Percentiles rank a stretch among this genome's conserved stretches.
phyloP scores from a whole-genome alignment of 1,139 yeast genomes.

The Yamadazyma friedrichii region DNA sequence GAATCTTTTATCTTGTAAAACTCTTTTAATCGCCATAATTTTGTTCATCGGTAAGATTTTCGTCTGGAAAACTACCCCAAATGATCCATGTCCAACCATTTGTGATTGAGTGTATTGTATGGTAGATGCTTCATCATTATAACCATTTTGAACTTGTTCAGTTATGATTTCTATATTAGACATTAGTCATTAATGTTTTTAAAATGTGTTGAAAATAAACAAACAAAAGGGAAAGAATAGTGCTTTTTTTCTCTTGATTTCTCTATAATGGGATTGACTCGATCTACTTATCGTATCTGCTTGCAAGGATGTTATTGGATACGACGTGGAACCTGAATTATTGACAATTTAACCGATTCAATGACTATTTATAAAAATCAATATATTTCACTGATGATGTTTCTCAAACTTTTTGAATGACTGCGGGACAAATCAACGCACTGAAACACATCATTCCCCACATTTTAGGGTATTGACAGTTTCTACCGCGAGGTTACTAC shows the following conservation, averaged over 20 bases:
- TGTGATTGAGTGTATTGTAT: slow-evolving; percentile 71
- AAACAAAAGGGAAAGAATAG: too few relatives aligned
- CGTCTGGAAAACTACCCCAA: slow-evolving; percentile 94
- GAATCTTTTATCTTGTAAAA: slow-evolving; percentile 90
- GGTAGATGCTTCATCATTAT: slow-evolving; percentile 59
- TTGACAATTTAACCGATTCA: too few relatives aligned
- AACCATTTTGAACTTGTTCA: slow-evolving; percentile 75
- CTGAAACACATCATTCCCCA: slow-evolving; percentile 1
- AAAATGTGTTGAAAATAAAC: too few relatives aligned
- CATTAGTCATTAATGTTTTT: slow-evolving; percentile 33
- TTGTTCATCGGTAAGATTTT: slow-evolving; percentile 73
- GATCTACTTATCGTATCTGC: too few relatives aligned
- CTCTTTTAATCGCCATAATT: slow-evolving; percentile 89
- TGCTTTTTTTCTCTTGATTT: too few relatives aligned
- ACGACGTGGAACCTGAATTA: too few relatives aligned
- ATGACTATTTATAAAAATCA: background rate
- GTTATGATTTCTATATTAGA: slow-evolving; percentile 57
- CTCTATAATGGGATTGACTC: too few relatives aligned
- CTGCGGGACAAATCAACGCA: background rate
- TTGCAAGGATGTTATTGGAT: too few relatives aligned
- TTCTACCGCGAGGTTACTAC: too few relatives aligned
- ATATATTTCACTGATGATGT: slow-evolving; percentile 1
- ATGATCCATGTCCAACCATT: slow-evolving; percentile 96
- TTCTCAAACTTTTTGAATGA: slow-evolving; percentile 3
- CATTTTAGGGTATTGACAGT: background rate